A percentile compares a stretch with the other conserved stretches of the same genome.
Conservation (phyloP, 2,329 filamentous ascomycete species). For the Phialophora expanda region DNA sequence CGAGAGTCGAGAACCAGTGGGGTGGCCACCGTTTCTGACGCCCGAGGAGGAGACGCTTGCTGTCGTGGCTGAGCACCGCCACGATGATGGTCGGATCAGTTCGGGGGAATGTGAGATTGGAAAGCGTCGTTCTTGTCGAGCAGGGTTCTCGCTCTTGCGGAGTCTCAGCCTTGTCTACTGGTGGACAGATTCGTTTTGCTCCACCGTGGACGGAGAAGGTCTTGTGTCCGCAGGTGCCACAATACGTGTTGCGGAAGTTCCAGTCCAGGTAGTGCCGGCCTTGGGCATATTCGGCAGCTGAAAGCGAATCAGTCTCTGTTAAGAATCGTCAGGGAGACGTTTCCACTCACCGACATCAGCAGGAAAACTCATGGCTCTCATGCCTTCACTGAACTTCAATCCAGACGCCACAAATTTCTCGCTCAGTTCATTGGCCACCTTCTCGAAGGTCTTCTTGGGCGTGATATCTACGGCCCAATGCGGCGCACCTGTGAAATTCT, state of each 20-base stretch:
- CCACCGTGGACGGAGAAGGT: slow-evolving; percentile 64
- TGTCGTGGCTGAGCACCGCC: slow-evolving; percentile 82
- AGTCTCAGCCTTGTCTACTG: slow-evolving; percentile 49
- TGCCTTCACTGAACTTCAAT: slow-evolving; percentile 68
- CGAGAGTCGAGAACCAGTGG: slow-evolving; percentile 86
- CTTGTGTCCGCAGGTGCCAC: slow-evolving; percentile 81
- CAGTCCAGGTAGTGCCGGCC: slow-evolving; percentile 88
- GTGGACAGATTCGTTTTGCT: slow-evolving; percentile 53
- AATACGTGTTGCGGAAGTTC: slow-evolving; percentile 92
- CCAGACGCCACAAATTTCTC: slow-evolving; percentile 65
- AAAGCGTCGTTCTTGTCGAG: slow-evolving; percentile 80
- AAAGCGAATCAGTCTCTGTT: slow-evolving; percentile 3
- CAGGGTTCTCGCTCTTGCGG: slow-evolving; percentile 69
- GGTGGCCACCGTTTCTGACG: slow-evolving; percentile 82
- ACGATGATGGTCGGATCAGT: slow-evolving; percentile 97
- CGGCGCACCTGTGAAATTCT: slow-evolving; percentile 75
- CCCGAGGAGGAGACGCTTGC: slow-evolving; percentile 78
- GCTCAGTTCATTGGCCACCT: slow-evolving; percentile 67
- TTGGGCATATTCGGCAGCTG: slow-evolving; percentile 89
- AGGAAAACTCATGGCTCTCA: slow-evolving; percentile 65
- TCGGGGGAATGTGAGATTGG: slow-evolving; percentile 88
- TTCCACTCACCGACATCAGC: slow-evolving; percentile 63
- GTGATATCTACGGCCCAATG: slow-evolving; percentile 92
- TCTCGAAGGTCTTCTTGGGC: slow-evolving; percentile 67
- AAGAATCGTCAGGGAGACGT: background rate